Base-by-base conservation (phyloP, 768 basidiomycete genomes). In the Suillus ampliporus region DNA sequence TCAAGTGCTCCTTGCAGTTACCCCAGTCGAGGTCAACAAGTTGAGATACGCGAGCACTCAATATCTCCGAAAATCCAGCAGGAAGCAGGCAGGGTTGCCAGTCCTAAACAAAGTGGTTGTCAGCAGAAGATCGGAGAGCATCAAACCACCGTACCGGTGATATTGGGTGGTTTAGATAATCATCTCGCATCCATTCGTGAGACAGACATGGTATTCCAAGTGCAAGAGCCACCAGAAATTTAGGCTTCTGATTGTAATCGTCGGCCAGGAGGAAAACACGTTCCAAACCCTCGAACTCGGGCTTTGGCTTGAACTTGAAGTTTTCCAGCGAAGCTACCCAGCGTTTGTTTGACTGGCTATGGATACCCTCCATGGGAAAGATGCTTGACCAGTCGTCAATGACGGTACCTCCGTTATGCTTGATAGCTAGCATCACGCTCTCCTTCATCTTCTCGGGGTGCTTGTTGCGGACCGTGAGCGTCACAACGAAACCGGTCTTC, bases 181-280 rank as follows among this genome's bases (percentile, higher is more conserved):
- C 78, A 28, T 79, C 74, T 38, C 78, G 65, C 35, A 90, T 71
- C 85, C 88, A 95, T 13, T 80, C 76, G 6, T 81, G 72, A 1
- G 82, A 83, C 28, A 97, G 69, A 66, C 92, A 95, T 4, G 95
- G 95, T 57, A 97, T 87, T 13, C 95, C 95, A 44, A 95, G 78
- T 0, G 92, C 94, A 38, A 98, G 83, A 7, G 94, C 91, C 4
- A 89, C 82, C 58, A 97, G 79, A 69, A 85, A 94, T 74, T 95
- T 96, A 11, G 89, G 85, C 67, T 92, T 95, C 61, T 86, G 84
- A 66, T 82, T 86, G 10, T 82, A 72, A 15, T 87, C 84, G 64
- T 92, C 88, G 0, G 91, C 85, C 17, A 93, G 64, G 44, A 93
- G 78, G 74, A 92, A 91, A 26, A 90, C 79, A 15, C 84, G 82